Conservation (phyloP, 352 stramenopile genomes). For the Phytopythium vexans region DNA sequence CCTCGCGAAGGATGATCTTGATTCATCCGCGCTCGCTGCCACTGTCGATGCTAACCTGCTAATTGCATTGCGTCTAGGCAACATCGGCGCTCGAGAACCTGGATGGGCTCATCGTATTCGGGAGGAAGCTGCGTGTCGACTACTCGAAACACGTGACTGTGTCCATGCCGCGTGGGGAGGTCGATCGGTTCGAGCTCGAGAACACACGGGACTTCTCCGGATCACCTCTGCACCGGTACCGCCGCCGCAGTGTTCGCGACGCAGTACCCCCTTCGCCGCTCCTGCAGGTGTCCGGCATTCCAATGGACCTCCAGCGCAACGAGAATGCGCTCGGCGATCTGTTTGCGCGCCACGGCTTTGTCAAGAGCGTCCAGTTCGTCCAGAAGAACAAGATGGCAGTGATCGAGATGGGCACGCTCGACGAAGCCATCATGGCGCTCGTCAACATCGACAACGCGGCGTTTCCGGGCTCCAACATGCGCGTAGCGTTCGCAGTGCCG, state of each 20-base stretch:
- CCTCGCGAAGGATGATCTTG: neutral
- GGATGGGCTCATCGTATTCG: conserved; percentile 69
- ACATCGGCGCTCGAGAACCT: conserved; percentile 76
- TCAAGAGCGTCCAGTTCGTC: conserved; percentile 75
- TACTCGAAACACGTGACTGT: conserved; percentile 81
- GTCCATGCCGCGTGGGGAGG: conserved; percentile 78
- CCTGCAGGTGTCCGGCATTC: conserved; percentile 76
- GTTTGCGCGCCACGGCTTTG: conserved; percentile 66
- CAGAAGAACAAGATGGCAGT: conserved; percentile 82
- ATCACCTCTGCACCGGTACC: conserved; percentile 77
- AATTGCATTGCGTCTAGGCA: conserved; percentile 24
- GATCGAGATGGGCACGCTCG: conserved; percentile 68
- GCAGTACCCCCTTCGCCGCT: conserved; percentile 59
- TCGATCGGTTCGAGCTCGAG: conserved; percentile 78
- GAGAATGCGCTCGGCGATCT: conserved; percentile 57
- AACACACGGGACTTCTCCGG: conserved; percentile 79
- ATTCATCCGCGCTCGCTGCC: neutral
- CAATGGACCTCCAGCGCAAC: conserved; percentile 58
- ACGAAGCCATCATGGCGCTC: conserved; percentile 75
- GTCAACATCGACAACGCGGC: conserved; percentile 65
- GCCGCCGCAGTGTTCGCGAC: conserved; percentile 55
- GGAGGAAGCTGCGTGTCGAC: conserved; percentile 78
- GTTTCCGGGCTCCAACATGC: conserved; percentile 72
- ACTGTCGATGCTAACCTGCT: neutral
- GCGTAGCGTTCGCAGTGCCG: conserved; percentile 78